These are phyloP conservation scores for Quercus ilex DNA, from an alignment of 306 rosid genomes.

Conservation along the genomic window DNA sequence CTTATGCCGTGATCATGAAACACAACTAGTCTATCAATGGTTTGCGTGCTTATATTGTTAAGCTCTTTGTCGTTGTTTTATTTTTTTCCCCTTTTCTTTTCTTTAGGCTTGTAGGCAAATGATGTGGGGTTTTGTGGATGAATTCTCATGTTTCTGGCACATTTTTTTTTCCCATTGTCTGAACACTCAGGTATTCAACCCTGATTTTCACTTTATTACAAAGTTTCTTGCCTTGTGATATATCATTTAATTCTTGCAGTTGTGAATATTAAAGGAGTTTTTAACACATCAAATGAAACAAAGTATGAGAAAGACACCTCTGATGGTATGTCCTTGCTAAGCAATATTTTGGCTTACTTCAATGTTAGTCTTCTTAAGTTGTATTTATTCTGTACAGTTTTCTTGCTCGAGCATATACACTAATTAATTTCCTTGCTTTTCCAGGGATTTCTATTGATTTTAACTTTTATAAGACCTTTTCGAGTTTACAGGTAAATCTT, in stretches of 20 bases:
- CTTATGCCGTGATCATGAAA: too few species aligned
- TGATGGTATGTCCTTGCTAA: conserved; percentile 49
- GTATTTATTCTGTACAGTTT: not conserved
- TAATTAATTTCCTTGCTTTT: conserved; percentile 22
- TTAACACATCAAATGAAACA: conserved; percentile 94
- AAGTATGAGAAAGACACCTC: conserved; percentile 91
- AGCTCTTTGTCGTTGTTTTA: too few species aligned
- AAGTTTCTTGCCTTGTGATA: conserved; percentile 11
- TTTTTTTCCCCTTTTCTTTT: too few species aligned
- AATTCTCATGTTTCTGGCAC: conserved; percentile 95
- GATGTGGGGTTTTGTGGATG: conserved; percentile 97
- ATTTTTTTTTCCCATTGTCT: conserved; percentile 89
- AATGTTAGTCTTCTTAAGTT: not conserved
- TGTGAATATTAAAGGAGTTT: conserved; percentile 94
- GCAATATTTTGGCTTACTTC: conserved; percentile 7
- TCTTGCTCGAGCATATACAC: conserved; percentile 2
- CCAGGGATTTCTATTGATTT: conserved; percentile 95
- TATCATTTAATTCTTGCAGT: conserved; percentile 51
- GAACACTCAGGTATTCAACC: conserved; percentile 78
- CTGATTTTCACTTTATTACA: conserved; percentile 14
- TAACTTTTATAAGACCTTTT: conserved; percentile 95
- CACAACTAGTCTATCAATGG: too few species aligned
- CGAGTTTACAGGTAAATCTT: conserved; percentile 85
- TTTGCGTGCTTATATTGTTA: too few species aligned
- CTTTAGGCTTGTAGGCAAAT: conserved; percentile 51